These are phyloP conservation scores for Scleroderma bovista DNA, from an alignment of 768 basidiomycete genomes.

Conservation along the genomic window DNA sequence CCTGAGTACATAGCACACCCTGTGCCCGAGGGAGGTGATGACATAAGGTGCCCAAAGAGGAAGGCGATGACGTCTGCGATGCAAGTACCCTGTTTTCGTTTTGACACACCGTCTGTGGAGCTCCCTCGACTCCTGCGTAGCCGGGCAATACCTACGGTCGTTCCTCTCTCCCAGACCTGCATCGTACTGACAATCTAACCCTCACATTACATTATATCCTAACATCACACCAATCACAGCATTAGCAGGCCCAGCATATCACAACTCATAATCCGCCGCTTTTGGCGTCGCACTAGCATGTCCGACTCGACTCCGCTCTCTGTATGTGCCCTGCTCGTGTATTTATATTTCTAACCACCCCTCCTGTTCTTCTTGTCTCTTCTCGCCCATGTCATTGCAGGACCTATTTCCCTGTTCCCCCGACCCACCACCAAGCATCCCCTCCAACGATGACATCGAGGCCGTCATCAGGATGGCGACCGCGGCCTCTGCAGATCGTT, in stretches of 20 bases:
- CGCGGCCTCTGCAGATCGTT: constrained; percentile 48
- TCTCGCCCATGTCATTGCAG: background rate
- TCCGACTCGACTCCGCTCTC: constrained; percentile 5
- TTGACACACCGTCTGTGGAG: constrained; percentile 2
- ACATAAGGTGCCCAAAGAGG: background rate
- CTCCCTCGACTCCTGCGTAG: background rate
- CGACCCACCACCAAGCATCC: constrained; percentile 17
- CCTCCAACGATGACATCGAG: constrained; percentile 83
- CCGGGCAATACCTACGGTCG: background rate
- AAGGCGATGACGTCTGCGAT: background rate
- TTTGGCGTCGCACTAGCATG: background rate
- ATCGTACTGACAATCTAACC: background rate
- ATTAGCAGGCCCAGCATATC: background rate
- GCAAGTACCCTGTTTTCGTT: background rate
- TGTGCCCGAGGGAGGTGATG: constrained; percentile 3
- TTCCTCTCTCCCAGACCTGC: background rate
- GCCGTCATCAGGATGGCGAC: constrained; percentile 91
- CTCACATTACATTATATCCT: background rate
- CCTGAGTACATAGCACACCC: background rate
- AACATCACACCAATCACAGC: background rate
- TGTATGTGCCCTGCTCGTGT: constrained; percentile 5
- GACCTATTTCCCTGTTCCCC: background rate
- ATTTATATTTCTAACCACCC: background rate
- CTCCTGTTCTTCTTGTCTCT: background rate
- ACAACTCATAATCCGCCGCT: background rate